Evolutionary conservation across 139 green algal species (phyloP), one percentile per base, ranked within the genome.

Genomic region (Auxenochlorella pyrenoidosa): DNA sequence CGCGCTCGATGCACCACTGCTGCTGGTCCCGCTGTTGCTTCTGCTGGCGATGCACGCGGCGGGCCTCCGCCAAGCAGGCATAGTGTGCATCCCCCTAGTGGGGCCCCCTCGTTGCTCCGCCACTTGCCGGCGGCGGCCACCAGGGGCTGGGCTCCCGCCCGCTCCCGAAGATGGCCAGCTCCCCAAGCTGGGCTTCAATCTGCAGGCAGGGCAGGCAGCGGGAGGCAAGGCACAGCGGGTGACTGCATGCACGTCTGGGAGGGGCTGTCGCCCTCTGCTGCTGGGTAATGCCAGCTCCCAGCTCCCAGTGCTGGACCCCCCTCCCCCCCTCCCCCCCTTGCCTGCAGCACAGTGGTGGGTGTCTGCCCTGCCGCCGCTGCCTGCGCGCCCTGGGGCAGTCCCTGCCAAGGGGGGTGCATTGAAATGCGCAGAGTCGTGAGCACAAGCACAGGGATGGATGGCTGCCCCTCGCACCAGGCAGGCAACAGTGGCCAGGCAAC

Each of bases 111-210:
- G 2, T 63, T 13, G 3, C 2, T 24, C 15, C 54, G 22, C 10
- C 54, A 10, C 65, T 78, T 40, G n/a, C 68, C n/a, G 68, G 30
- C 30, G 88, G 75, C 3, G 91, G 87, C 90, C 92, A 94, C 91
- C 93, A 96, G 36, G 88, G 78, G 38, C 88, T 68, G 28, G 90
- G 85, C 38, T 86, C 58, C 28, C 93, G 70, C 44, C 94, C 94
- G n/a, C 83, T 89, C 0, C 95, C 87, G 63, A 91, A 88, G 16
- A 97, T 47, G 22, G 89, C 90, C 71, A 97, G 83, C 85, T 95
- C 93, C 3, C 91, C 85, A 66, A 97, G 90, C 12, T 88, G 81
- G 30, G 90, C 93, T 8, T 87, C 84, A 43, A 96, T 26, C 75
- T 81, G 73, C 66, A 92, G 51, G 38, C 90, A 59, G 10, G 38